Evolutionary conservation across 129 eudicot genomes (phyloP).

Genomic region (Smallanthus sonchifolius): DNA sequence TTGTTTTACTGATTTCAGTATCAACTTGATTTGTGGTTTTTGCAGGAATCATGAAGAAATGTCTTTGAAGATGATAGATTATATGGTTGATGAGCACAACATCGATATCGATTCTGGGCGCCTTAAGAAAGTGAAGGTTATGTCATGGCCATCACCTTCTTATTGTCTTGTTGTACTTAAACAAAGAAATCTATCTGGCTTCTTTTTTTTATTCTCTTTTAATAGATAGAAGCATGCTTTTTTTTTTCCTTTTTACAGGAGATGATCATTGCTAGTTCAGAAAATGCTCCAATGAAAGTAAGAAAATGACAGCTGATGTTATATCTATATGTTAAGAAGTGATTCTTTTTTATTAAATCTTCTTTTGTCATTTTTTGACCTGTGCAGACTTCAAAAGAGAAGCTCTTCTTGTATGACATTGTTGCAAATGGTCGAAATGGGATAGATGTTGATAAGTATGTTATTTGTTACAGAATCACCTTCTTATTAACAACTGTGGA

Average conservation of each 20-base stretch:
- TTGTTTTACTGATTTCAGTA: background rate
- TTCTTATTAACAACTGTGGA: background rate
- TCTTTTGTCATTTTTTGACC: background rate
- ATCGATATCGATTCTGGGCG: constrained; percentile 68
- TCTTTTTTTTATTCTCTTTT: background rate
- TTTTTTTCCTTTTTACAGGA: constrained; percentile 44
- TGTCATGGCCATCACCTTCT: constrained; percentile 12
- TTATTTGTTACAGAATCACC: constrained; percentile 3
- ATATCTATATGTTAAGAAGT: constrained; percentile 4
- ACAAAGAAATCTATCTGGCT: background rate
- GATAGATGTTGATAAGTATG: constrained; percentile 94
- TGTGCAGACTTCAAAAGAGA: constrained; percentile 61
- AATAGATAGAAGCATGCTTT: background rate
- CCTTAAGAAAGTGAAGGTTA: constrained; percentile 78
- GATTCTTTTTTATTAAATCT: constrained; percentile 17
- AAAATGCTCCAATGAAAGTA: constrained; percentile 41
- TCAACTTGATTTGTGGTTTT: background rate
- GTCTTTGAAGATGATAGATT: constrained; percentile 70
- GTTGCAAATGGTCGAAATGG: constrained; percentile 98
- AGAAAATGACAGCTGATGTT: constrained; percentile 19
- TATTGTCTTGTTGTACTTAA: background rate
- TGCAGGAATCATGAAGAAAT: constrained; percentile 95
- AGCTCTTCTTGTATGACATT: constrained; percentile 84
- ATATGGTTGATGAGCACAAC: constrained; percentile 81
- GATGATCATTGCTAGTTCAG: constrained; percentile 73